Base-by-base conservation (phyloP, 2,329 filamentous ascomycete genomes). In the Penicillium sp. region DNA sequence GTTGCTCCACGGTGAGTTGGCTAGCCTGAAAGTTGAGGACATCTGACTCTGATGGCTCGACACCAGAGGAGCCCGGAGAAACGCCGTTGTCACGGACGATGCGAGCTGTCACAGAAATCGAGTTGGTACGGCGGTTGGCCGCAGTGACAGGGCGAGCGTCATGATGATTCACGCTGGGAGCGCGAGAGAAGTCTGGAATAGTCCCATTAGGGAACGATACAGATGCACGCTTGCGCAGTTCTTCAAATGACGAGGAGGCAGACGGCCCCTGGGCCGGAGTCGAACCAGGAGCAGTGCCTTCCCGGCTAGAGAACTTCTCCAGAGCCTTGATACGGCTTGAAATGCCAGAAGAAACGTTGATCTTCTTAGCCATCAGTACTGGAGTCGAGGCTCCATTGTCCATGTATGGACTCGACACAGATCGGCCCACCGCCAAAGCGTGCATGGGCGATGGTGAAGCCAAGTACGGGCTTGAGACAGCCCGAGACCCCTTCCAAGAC, bases 251-350 rank as follows among this genome's bases (percentile, higher is more conserved):
- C 1, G 86, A 82, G 65, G 88, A 85, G 69, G 88, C 85, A 1
- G 85, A 79, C 7, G 86, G 81, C 5, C 82, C 80, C 3, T 83
- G 79, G 25, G 75, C 59, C 66, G 69, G 60, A 65, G 56, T 55
- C 34, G 69, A 56, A 69, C 55, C 70, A 63, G 63, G 63, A 10
- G 73, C 67, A 47, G 75, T 63, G 65, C 75, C 68, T 58, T 73
- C 67, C 77, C 60, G 88, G 83, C 65, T 81, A 3, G 82, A 82
- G 57, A 95, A 83, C 75, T 92, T 93, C 72, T 96, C 91, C 55
- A 99, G 81, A 6, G 93, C 92, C 76, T 96, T 96, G 74, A 98
- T 98, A 43, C 95, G 89, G 74, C 94, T 91, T 3, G 94, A 96
- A 61, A 99, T 97, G 67, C 91, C 92, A 8, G 90, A 92, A 7